These are phyloP conservation scores for Blastomyces percursus DNA, from an alignment of 2,329 filamentous ascomycete species.

Conservation along the genomic window DNA sequence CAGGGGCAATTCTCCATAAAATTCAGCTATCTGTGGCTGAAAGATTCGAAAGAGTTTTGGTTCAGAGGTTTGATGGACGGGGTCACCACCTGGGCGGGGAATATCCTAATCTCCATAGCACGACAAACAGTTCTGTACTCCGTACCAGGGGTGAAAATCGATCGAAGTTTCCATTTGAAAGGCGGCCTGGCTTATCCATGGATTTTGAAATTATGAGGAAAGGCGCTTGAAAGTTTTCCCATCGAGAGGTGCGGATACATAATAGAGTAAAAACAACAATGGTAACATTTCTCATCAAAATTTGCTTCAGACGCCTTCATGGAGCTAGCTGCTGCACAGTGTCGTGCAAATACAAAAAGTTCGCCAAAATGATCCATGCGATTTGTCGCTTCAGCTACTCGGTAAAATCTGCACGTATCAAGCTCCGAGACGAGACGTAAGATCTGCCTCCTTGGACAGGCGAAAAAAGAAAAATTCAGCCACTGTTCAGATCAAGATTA, in stretches of 20 bases:
- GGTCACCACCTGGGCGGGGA: not conserved
- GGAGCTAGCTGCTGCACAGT: not conserved
- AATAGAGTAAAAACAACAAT: no score
- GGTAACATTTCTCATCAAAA: not conserved
- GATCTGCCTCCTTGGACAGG: not conserved
- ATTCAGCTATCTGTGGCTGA: not conserved
- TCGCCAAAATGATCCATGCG: not conserved
- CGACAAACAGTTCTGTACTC: no score
- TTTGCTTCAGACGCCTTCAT: not conserved
- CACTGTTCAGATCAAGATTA: not conserved
- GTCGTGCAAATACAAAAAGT: not conserved
- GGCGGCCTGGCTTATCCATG: no score
- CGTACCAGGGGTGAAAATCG: no score
- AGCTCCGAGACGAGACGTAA: not conserved
- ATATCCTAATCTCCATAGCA: no score
- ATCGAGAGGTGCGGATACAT: no score
- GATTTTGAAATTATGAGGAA: no score
- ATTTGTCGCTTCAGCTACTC: not conserved
- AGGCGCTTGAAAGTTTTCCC: no score
- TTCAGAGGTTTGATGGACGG: not conserved
- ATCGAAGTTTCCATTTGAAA: no score
- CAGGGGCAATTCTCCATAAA: not conserved
- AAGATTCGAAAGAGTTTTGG: not conserved
- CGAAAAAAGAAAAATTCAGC: not conserved
- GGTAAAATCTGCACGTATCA: not conserved